These are phyloP conservation scores for Eucalyptus cladocalyx DNA, from an alignment of 345 rosid species.

Conservation along the genomic window DNA sequence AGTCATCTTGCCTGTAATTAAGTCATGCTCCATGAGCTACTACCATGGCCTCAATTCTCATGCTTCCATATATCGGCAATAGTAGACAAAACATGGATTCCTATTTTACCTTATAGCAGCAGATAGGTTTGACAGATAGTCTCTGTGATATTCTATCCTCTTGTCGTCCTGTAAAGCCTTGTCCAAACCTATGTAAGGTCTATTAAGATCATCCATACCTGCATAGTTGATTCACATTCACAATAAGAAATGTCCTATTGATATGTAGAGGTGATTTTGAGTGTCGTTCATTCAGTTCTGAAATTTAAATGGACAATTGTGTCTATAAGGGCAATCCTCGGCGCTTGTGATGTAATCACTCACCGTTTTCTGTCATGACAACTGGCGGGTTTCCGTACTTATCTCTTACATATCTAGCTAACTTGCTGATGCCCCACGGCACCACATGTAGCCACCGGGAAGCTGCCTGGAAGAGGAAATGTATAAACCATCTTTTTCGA, in stretches of 20 bases:
- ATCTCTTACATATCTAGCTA: slow-evolving; percentile 53
- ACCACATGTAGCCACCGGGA: slow-evolving; percentile 83
- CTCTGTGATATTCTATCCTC: slow-evolving; percentile 73
- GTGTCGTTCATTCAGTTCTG: not conserved
- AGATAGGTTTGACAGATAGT: slow-evolving; percentile 78
- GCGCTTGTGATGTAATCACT: not conserved
- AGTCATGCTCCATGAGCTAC: not conserved
- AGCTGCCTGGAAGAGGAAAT: slow-evolving; percentile 55
- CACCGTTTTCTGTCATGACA: slow-evolving; percentile 71
- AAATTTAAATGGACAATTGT: not conserved
- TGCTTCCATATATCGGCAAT: not conserved
- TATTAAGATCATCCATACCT: slow-evolving; percentile 85
- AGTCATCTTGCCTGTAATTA: slow-evolving; percentile 40
- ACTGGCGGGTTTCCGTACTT: slow-evolving; percentile 70
- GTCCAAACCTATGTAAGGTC: slow-evolving; percentile 29
- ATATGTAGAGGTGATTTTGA: not conserved
- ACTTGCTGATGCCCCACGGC: slow-evolving; percentile 73
- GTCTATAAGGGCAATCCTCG: not conserved
- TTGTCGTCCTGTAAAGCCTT: slow-evolving; percentile 69
- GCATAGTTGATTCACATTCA: not conserved
- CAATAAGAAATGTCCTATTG: not conserved
- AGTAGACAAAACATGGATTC: not conserved
- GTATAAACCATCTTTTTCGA: not conserved
- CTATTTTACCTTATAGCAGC: slow-evolving; percentile 60
- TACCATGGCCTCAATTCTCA: not conserved